phyloP scores from a whole-genome alignment of 2,329 filamentous ascomycete species.

The Macrophomina phaseolina region DNA sequence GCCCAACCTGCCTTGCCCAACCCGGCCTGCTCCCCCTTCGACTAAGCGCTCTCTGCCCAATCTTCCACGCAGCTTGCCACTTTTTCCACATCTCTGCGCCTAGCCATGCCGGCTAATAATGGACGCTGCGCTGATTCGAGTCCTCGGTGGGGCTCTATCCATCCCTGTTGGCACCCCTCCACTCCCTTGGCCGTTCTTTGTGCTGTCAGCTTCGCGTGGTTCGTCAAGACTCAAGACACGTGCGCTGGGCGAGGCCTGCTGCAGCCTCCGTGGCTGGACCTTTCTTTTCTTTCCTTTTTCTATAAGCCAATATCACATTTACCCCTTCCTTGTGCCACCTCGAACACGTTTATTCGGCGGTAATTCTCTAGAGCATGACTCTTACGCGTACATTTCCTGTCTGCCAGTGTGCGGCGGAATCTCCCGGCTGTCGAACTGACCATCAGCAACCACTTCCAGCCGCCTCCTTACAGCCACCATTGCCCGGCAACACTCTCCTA shows the following conservation, averaged over 20 bases:
- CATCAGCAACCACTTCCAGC: neutral
- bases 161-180: neutral
- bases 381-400: neutral
- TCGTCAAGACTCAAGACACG: conserved; percentile 23
- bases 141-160: neutral
- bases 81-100: conserved; percentile 11
- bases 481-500: too few species aligned
- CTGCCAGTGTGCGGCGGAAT: neutral
- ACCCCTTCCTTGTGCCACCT: neutral
- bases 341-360: neutral
- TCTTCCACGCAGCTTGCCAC: conserved; percentile 6
- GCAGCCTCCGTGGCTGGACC: conserved; percentile 11
- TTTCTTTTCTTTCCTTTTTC: neutral
- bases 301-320: too few species aligned
- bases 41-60: conserved; percentile 18
- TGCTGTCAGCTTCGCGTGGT: neutral
- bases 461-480: neutral
- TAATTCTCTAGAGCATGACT: neutral
- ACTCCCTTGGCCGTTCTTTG: too few species aligned
- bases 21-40: conserved; percentile 7
- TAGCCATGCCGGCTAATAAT: neutral
- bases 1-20: conserved; percentile 24
- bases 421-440: neutral
- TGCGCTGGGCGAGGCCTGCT: conserved; percentile 10
- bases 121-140: neutral